A percentile compares a stretch with the other conserved stretches of the same genome.
These are phyloP conservation scores for Neoascochyta sp. DNA, from an alignment of 2,329 filamentous ascomycete species.

Conservation along the genomic window DNA sequence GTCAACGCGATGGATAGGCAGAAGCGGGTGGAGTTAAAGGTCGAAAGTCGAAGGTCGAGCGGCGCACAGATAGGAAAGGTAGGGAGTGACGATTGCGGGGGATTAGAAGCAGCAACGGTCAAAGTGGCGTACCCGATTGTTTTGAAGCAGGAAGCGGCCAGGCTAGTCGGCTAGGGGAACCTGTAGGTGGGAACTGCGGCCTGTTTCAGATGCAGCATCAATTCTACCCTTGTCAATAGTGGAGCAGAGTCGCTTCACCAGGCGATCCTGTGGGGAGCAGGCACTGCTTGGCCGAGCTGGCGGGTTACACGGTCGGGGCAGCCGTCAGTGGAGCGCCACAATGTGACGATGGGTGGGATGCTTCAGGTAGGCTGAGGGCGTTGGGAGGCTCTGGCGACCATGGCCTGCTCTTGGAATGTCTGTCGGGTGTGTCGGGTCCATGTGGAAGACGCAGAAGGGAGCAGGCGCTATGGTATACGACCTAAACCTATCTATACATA, in stretches of 20 bases:
- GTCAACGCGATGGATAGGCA: constrained; percentile 20
- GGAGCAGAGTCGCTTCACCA: constrained; percentile 9
- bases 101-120: constrained; percentile 11
- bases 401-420: no score
- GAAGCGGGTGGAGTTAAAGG: constrained; percentile 9
- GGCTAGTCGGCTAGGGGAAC: constrained; percentile 31
- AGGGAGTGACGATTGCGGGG: constrained; percentile 13
- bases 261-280: constrained; percentile 12
- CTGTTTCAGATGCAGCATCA: constrained; percentile 34
- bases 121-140: constrained; percentile 23
- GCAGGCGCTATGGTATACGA: not conserved
- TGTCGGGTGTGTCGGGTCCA: not conserved
- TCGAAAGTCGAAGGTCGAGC: constrained; percentile 5
- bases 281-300: not conserved
- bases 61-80: constrained; percentile 7
- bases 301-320: constrained; percentile 1
- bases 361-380: no score
- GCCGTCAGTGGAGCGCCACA: no score
- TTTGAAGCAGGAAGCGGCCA: constrained; percentile 27
- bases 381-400: no score
- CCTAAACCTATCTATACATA: no score
- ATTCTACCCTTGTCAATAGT: constrained; percentile 12
- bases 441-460: not conserved
- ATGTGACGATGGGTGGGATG: constrained; percentile 5
- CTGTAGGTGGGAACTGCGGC: constrained; percentile 15